Percentiles rank a stretch among this genome's conserved stretches.
Conservation (phyloP, 257 asterid species). For the Pogostemon cablin region DNA sequence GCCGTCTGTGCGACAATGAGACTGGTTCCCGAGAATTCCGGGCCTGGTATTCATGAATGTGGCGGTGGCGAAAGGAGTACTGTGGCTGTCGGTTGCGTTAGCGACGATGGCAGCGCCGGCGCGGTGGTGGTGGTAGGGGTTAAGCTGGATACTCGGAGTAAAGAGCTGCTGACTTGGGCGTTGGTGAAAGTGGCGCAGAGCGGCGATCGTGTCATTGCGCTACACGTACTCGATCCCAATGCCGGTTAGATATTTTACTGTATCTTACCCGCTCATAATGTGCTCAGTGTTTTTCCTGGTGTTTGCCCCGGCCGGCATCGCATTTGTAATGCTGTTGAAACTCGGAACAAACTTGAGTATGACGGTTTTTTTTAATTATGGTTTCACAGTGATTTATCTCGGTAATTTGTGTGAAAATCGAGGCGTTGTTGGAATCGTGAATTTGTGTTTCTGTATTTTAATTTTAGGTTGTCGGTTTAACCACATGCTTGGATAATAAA, state of each 20-base stretch:
- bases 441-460: constrained; percentile 3
- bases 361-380: not conserved
- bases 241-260: constrained; percentile 51
- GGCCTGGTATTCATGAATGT: constrained; percentile 32
- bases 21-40: constrained; percentile 34
- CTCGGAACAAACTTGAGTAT: not conserved
- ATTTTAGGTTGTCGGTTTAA: not conserved
- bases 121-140: constrained; percentile 83
- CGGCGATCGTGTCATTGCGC: constrained; percentile 85
- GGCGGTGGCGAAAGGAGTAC: constrained; percentile 34
- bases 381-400: constrained; percentile 13
- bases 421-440: not conserved
- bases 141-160: constrained; percentile 70
- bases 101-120: constrained; percentile 34
- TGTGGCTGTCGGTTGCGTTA: constrained; percentile 22
- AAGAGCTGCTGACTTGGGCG: constrained; percentile 86
- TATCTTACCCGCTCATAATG: not conserved
- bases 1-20: constrained; percentile 41
- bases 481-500: constrained; percentile 2
- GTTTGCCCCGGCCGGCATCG: not conserved
- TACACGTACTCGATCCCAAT: constrained; percentile 67
- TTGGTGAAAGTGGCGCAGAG: constrained; percentile 76
- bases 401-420: constrained; percentile 26
- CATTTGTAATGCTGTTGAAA: not conserved
- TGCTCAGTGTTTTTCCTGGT: constrained; percentile 13